Conservation (phyloP, 1,139 yeast species). For the Candida sp. region DNA sequence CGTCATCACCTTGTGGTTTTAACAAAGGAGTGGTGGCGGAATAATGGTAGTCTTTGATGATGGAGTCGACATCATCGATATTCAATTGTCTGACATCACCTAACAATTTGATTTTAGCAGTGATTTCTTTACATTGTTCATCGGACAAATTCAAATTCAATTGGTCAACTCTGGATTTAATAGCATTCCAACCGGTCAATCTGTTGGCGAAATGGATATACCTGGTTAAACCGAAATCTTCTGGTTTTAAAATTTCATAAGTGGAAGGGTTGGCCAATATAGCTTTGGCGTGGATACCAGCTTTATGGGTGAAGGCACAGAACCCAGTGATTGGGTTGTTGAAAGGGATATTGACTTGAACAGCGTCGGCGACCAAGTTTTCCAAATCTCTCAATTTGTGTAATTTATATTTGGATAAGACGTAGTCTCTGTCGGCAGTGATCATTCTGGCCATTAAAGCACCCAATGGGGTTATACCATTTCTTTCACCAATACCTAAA, state of each 20-base stretch:
- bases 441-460: constrained; percentile 99
- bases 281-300: constrained; percentile 99
- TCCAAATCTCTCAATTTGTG: constrained; percentile 96
- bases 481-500: constrained; percentile 98
- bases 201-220: constrained; percentile 98
- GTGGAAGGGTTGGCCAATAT: constrained; percentile 98
- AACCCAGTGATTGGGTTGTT: constrained; percentile 99
- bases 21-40: constrained; percentile 30
- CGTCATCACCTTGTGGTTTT: background rate
- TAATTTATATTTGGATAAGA: constrained; percentile 88
- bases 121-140: constrained; percentile 93
- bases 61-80: constrained; percentile 96
- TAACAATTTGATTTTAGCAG: constrained; percentile 85
- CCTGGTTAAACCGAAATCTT: constrained; percentile 92
- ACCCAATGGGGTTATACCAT: constrained; percentile 97
- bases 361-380: constrained; percentile 95
- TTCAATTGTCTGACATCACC: constrained; percentile 95
- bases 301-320: constrained; percentile 99
- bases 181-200: constrained; percentile 98
- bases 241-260: constrained; percentile 92
- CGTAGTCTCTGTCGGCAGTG: constrained; percentile 97
- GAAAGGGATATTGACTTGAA: constrained; percentile 95
- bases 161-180: constrained; percentile 97
- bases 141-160: constrained; percentile 87
- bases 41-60: constrained; percentile 91